Base-by-base conservation (phyloP, 78 protist species). In the Dictyostelium capitatum region DNA sequence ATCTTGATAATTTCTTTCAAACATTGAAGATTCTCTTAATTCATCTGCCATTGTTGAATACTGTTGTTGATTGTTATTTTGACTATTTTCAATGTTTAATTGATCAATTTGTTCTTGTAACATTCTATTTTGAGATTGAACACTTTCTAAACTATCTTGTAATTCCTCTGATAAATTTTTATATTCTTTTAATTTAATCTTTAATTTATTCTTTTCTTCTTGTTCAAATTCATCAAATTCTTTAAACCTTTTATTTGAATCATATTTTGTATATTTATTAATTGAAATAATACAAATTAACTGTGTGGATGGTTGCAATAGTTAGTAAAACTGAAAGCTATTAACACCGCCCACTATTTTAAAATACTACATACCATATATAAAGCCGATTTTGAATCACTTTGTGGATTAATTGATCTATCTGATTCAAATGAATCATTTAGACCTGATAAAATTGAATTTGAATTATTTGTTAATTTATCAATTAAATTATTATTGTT, bases 181-280 rank as follows among this genome's bases (percentile, higher is more conserved):
- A 3, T 62, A 46, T 20, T 56, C 43, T 46, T 80, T 69, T 12
- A 37, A 46, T 25, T 47, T 67, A 23, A 46, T 1, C 46, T 8
- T 10, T 4, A 62, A 28, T 62, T 62, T 80, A 46, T 28, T 62
- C 28, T 56, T 50, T n/a, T 87, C 81, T 7, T 56, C 93, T 50
- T 77, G 57, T 14, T 48, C 51, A 17, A 59, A 43, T 1, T 78
- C 84, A 53, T 79, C 48, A 6, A 87, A 47, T 20, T 51, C 70
- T 25, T 77, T 80, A 15, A 87, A 47, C 65, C 79, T 87, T 62
- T 62, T 62, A 62, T 47, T 23, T 37, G 79, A 62, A 65, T 87
- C 93, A 78, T 87, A 87, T 30, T 50, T 74, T 47, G 93, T 87
- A 50, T 87, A 87, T 77, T 87, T 87, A 43, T 87, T 51, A 78